Conservation (phyloP, 768 basidiomycete species). For the Termitomyces sp. region DNA sequence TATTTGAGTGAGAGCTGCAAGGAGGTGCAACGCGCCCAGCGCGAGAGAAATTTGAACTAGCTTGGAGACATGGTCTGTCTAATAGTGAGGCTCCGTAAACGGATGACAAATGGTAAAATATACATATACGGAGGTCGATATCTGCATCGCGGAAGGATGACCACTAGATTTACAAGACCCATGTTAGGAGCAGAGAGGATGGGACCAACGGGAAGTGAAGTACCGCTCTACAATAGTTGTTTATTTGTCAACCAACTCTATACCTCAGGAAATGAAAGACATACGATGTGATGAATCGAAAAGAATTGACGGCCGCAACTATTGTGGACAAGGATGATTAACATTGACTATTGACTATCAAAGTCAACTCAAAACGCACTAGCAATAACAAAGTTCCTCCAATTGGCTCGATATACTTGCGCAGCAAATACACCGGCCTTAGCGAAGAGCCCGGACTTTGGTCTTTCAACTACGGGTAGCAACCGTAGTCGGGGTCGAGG, state of each 20-base stretch:
- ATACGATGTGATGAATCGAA: constrained; percentile 32
- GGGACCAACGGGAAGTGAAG: neutral
- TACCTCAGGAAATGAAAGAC: constrained; percentile 11
- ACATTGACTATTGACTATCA: neutral
- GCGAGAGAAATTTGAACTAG: constrained; percentile 30
- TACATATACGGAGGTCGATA: constrained; percentile 19
- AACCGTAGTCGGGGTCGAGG: neutral
- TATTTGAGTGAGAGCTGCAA: constrained; percentile 17
- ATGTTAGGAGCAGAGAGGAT: neutral
- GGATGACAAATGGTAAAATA: constrained; percentile 7
- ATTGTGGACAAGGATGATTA: neutral
- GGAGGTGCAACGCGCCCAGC: constrained; percentile 27
- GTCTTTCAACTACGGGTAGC: neutral
- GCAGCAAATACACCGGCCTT: constrained; percentile 25
- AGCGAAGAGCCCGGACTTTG: constrained; percentile 7
- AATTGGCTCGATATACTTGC: constrained; percentile 32
- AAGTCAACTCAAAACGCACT: constrained; percentile 17
- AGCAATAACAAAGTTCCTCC: constrained; percentile 35
- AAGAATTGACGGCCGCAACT: constrained; percentile 35
- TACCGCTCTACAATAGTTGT: constrained; percentile 20
- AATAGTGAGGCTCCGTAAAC: neutral
- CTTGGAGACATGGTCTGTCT: constrained; percentile 20
- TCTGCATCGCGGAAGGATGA: constrained; percentile 29
- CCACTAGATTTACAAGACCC: constrained; percentile 16
- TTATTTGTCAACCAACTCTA: neutral